A percentile compares a stretch with the other conserved stretches of the same genome.
Conservation (phyloP, 345 rosid species). For the Pugionium cornutum region DNA sequence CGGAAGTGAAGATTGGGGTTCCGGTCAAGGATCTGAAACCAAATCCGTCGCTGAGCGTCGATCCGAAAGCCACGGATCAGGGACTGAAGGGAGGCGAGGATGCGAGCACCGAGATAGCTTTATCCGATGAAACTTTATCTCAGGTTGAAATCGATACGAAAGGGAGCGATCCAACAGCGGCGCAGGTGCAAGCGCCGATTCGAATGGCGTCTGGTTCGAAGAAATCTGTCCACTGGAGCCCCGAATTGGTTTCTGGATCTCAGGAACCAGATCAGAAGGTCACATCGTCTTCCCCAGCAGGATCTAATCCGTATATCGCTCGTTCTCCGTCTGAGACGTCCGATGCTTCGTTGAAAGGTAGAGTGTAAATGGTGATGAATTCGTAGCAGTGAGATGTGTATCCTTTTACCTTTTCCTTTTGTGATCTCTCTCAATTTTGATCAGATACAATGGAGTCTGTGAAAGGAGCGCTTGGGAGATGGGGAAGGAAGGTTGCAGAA, state of each 20-base stretch:
- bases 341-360: constrained; percentile 57
- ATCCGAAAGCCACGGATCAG: constrained; percentile 33
- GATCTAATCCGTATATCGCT: constrained; percentile 60
- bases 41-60: constrained; percentile 33
- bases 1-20: constrained; percentile 51
- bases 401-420: too few relatives aligned
- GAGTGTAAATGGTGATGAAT: not conserved
- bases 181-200: constrained; percentile 25
- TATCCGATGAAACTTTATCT: constrained; percentile 31
- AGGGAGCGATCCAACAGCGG: constrained; percentile 19
- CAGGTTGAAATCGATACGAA: constrained; percentile 38
- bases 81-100: constrained; percentile 20
- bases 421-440: constrained; percentile 25
- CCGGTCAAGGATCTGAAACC: constrained; percentile 43
- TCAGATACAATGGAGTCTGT: constrained; percentile 54
- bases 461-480: constrained; percentile 59
- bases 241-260: constrained; percentile 62
- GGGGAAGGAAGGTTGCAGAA: constrained; percentile 61
- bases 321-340: constrained; percentile 46
- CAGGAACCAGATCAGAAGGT: constrained; percentile 36
- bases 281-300: constrained; percentile 24
- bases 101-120: constrained; percentile 37
- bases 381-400: too few relatives aligned
- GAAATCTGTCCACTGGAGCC: constrained; percentile 78
- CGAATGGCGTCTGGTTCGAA: constrained; percentile 45